Evolutionary conservation across 495 filamentous ascomycete species (phyloP).

Genomic region (Jackrogersella multiformis): DNA sequence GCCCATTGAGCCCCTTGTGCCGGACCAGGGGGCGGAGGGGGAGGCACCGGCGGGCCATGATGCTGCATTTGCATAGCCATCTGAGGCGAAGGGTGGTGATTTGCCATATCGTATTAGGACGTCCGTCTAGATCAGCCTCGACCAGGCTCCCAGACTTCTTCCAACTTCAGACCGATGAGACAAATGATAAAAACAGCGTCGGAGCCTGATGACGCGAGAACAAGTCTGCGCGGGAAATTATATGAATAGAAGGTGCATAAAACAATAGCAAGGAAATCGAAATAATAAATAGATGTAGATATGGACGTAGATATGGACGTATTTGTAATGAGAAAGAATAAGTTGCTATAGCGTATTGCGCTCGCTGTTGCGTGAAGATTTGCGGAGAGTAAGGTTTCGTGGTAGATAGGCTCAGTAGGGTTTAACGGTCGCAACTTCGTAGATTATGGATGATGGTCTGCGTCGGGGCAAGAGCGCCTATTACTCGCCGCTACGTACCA

Average conservation of each 20-base stretch:
- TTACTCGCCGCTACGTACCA: conserved; percentile 27
- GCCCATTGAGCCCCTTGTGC: conserved; percentile 46
- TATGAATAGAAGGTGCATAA: conserved; percentile 13
- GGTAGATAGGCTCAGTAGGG: neutral
- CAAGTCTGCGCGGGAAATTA: conserved; percentile 17
- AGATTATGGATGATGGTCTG: conserved; percentile 14
- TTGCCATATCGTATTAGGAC: conserved; percentile 54
- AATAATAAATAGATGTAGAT: no score
- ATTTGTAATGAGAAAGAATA: neutral
- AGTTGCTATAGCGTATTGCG: neutral
- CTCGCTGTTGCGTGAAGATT: conserved; percentile 3
- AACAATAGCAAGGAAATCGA: neutral
- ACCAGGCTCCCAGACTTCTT: conserved; percentile 8
- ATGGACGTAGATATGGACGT: no score
- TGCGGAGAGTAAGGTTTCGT: neutral
- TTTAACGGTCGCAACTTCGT: conserved; percentile 28
- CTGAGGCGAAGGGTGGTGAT: conserved; percentile 65
- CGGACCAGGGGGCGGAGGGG: conserved; percentile 47
- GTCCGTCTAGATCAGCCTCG: conserved; percentile 11
- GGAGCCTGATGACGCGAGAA: conserved; percentile 16
- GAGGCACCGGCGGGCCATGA: conserved; percentile 59
- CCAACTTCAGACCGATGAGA: conserved; percentile 8
- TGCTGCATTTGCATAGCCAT: conserved; percentile 68
- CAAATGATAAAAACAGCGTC: neutral
- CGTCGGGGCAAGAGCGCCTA: conserved; percentile 29